A percentile compares a stretch with the other conserved stretches of the same genome.
phyloP scores from a whole-genome alignment of 768 basidiomycete genomes.

The Trametes cinnabarina region DNA sequence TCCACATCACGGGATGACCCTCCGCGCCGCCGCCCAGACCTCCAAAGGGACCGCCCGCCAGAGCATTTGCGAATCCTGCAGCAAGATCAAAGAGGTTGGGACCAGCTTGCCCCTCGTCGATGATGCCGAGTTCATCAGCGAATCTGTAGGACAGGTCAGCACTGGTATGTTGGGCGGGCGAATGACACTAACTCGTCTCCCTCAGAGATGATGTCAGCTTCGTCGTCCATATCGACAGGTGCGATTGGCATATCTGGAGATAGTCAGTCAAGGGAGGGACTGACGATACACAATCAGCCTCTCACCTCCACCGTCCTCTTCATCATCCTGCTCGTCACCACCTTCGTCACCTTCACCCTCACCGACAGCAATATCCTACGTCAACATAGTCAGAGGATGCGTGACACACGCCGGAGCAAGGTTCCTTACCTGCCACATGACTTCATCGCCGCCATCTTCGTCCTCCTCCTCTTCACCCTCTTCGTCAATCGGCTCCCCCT shows the following conservation, averaged over 20 bases:
- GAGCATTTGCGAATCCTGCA: conserved; percentile 45
- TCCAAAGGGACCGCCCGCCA: conserved; percentile 7
- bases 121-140: conserved; percentile 33
- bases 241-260: conserved; percentile 27
- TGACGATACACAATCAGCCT: conserved; percentile 31
- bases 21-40: conserved; percentile 36
- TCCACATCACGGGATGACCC: conserved; percentile 28
- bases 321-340: conserved; percentile 45
- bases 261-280: background rate
- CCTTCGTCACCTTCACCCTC: conserved; percentile 36
- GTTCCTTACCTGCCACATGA: conserved; percentile 39
- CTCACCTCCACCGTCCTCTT: conserved; percentile 59
- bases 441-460: conserved; percentile 40
- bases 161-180: background rate
- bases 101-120: conserved; percentile 25
- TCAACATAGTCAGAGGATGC: background rate
- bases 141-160: conserved; percentile 22
- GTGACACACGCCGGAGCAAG: background rate
- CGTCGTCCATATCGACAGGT: conserved; percentile 30
- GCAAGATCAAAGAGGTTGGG: conserved; percentile 51
- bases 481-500: conserved; percentile 39
- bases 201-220: conserved; percentile 31
- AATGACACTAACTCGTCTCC: conserved; percentile 30
- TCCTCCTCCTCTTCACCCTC: conserved; percentile 35
- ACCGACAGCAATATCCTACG: conserved; percentile 35